These are phyloP conservation scores for Capsicum pubescens DNA, from an alignment of 257 asterid species.

Conservation along the genomic window DNA sequence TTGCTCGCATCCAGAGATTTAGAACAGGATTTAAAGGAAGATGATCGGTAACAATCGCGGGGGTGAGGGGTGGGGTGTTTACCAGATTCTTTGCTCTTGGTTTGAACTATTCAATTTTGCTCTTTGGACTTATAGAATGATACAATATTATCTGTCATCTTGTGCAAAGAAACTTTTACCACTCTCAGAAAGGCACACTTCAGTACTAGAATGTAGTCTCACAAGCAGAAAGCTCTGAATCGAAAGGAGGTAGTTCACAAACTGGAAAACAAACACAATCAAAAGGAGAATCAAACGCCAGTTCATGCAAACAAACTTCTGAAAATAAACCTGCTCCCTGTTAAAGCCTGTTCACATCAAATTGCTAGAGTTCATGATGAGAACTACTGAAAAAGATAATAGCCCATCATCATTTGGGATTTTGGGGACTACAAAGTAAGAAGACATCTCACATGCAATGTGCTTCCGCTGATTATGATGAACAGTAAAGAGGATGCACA, in stretches of 20 bases:
- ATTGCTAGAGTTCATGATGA: not conserved
- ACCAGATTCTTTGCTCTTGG: not conserved
- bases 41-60: slow-evolving; percentile 14
- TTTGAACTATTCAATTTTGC: not conserved
- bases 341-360: slow-evolving; percentile 18
- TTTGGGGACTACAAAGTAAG: slow-evolving; percentile 22
- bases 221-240: slow-evolving; percentile 45
- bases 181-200: not conserved
- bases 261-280: slow-evolving; percentile 32
- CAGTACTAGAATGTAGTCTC: slow-evolving; percentile 29
- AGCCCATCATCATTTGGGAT: not conserved
- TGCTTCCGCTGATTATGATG: not conserved
- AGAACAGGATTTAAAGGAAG: slow-evolving; percentile 65
- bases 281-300: slow-evolving; percentile 16
- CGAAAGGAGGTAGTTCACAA: slow-evolving; percentile 29
- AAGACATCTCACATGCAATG: not conserved
- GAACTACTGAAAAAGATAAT: not conserved
- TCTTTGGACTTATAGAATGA: not conserved
- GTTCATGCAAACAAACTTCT: slow-evolving; percentile 4
- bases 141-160: not conserved
- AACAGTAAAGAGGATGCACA: not conserved
- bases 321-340: not conserved
- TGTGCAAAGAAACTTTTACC: not conserved
- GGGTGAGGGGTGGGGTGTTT: not conserved
- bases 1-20: slow-evolving; percentile 75